Evolutionary conservation across 768 basidiomycete genomes (phyloP), one percentile per base, ranked within the genome.

Genomic region (Calocybe indica): DNA sequence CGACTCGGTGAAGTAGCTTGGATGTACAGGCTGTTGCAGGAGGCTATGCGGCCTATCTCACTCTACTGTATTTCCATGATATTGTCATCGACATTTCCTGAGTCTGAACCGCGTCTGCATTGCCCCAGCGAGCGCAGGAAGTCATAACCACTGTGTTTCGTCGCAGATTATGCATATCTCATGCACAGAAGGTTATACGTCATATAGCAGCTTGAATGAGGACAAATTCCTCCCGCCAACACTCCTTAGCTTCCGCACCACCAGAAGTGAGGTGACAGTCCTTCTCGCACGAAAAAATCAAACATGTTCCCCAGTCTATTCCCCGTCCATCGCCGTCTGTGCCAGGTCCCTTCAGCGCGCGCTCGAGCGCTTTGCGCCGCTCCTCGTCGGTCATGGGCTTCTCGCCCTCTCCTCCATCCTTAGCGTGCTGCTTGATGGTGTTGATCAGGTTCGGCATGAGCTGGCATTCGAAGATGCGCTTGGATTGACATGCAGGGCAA

Each of bases 271-370:
- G 46, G 58, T 79, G 82, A 61, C 93, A 96, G 62, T 95, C 90
- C 40, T 74, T 75, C 57, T 77, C 76, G 58, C 95, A 97, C 1
- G 88, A 88, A 66, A 93, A 95, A 7, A 98, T 74, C 70, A 95
- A 71, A 48, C 86, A 83, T 1, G 88, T 94, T 0, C 95, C 95
- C 92, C 93, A 98, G 49, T 94, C 92, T 90, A 98, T 93, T 0
- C 85, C 85, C 37, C 69, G 67, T 44, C 13, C 44, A 35, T 73
- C 71, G 10, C 70, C 77, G 1, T 65, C 60, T 43, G 65, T 68
- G 31, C 66, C 67, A 31, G 56, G 66, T 9, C 70, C 72, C 56
- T 80, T 79, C 51, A 90, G 60, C 15, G 68, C 70, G 35, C 68
- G 63, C 57, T 82, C 75, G 7, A 92, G 70, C 40, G 76, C 77